phyloP scores from a whole-genome alignment of 2,329 filamentous ascomycete genomes.

The Fusarium aywerte region DNA sequence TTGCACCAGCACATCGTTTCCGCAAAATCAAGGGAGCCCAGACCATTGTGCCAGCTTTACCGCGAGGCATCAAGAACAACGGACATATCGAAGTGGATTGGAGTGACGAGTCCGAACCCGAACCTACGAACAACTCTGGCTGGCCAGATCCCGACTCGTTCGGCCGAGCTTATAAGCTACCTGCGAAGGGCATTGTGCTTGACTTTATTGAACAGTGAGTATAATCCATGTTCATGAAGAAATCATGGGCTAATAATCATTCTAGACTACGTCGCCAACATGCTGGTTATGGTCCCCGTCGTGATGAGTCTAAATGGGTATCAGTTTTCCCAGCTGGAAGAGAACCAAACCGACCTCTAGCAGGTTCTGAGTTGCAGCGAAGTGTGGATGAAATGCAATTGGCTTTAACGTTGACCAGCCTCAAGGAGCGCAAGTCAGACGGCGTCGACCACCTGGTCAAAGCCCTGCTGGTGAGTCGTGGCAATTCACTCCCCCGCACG shows the following conservation, averaged over 20 bases:
- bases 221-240: background rate
- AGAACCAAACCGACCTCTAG: constrained; percentile 33
- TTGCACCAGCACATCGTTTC: constrained; percentile 70
- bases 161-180: constrained; percentile 73
- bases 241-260: constrained; percentile 27
- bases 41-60: constrained; percentile 62
- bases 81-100: constrained; percentile 76
- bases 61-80: constrained; percentile 76
- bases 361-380: constrained; percentile 54
- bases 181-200: constrained; percentile 71
- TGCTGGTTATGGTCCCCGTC: constrained; percentile 52
- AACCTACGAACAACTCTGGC: constrained; percentile 64
- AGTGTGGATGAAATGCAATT: constrained; percentile 73
- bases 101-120: constrained; percentile 68
- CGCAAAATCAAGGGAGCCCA: constrained; percentile 68
- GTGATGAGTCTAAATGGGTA: constrained; percentile 48
- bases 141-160: constrained; percentile 70
- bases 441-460: constrained; percentile 66
- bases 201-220: constrained; percentile 77
- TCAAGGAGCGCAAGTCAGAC: constrained; percentile 63
- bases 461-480: constrained; percentile 69
- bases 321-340: constrained; percentile 44
- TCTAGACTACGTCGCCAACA: constrained; percentile 53
- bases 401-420: constrained; percentile 70
- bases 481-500: background rate